Evolutionary conservation across 2,329 filamentous ascomycete genomes (phyloP), one percentile per base, ranked within the genome.

Genomic region (Escovopsis sp.): DNA sequence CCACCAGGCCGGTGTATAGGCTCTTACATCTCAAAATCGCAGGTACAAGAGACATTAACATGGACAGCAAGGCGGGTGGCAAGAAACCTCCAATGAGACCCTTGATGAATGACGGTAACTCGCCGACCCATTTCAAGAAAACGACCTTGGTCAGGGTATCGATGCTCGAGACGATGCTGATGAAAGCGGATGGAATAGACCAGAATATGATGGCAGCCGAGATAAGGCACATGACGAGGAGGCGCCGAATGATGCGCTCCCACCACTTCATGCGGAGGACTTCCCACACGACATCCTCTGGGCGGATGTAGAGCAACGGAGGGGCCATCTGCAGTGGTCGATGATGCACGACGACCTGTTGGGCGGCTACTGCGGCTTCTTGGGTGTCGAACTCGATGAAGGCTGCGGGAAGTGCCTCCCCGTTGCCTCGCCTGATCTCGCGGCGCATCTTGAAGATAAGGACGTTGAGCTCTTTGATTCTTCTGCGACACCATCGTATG

Each of bases 351-450:
- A 96, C 70, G 23, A 83, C 80, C 60, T 98, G 91, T 58, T 77
- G 89, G 12, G 89, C 89, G 42, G 75, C 72, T 61, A 98, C 88
- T 12, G 91, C 91, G 43, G 85, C 82, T 43, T 82, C 75, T 57
- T 94, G 85, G 2, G 73, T 77, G 47, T 75, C 71, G 55, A 96
- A 98, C 58, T 96, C 88, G 49, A 98, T 79, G 53, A 98, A 98
- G 10, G 91, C 85, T 19, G 86, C 81, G 12, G 81, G 77, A 30
- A 86, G 67, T 48, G 77, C 73, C 47, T 77, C 73, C 38, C 70
- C 76, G 34, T 83, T 72, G 28, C 86, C 80, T 46, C 83, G 72
- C 0, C 83, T 80, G 41, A 82, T 80, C 37, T 93, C 73, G 39
- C 78, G 77, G 49, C 81, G 75, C 41, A 95, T 75, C 59, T 93